Base-by-base conservation (phyloP, 495 filamentous ascomycete genomes). In the Aspergillus haitiensis region DNA sequence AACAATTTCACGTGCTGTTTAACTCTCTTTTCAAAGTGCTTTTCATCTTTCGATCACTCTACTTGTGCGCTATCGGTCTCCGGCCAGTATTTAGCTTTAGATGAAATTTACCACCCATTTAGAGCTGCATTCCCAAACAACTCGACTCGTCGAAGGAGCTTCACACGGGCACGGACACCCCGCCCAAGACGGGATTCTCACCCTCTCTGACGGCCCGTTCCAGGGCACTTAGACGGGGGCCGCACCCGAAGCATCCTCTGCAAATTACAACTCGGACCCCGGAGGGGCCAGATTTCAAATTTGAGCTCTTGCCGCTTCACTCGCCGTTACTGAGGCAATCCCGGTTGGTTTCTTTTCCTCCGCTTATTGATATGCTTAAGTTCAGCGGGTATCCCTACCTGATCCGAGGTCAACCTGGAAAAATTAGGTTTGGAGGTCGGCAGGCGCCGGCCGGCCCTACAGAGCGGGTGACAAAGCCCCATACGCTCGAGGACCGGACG, bases 51-150 rank as follows among this genome's bases (percentile, higher is more conserved):
- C 36, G 36, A 86, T 86, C 79, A 86, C 81, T 85, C 78, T 86
- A 87, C 82, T 87, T 87, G 81, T 86, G 78, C 82, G 82, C 82
- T 87, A 86, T 86, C 81, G 81, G 82, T 86, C 82, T 87, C 81
- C 82, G 77, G 81, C 81, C 79, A 71, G 71, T 86, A 85, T 86
- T 86, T 87, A 87, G 83, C 83, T 85, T 86, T 85, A 83, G 81
- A 86, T 84, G 81, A 81, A 85, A 86, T 85, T 83, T 87, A 87
- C 81, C 81, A 84, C 81, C 79, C 81, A 83, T 82, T 87, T 86
- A 78, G 81, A 87, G 33, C 50, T 53, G 33, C 36, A 53, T 53
- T 52, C 52, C 15, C 48, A 51, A 51, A 51, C 48, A 51, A 51
- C 48, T 51, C 48, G 48, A 51, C 48, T 51, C 48, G 48, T 51